Base-by-base conservation (phyloP, 768 basidiomycete species). In the Hypholoma sublateritium region DNA sequence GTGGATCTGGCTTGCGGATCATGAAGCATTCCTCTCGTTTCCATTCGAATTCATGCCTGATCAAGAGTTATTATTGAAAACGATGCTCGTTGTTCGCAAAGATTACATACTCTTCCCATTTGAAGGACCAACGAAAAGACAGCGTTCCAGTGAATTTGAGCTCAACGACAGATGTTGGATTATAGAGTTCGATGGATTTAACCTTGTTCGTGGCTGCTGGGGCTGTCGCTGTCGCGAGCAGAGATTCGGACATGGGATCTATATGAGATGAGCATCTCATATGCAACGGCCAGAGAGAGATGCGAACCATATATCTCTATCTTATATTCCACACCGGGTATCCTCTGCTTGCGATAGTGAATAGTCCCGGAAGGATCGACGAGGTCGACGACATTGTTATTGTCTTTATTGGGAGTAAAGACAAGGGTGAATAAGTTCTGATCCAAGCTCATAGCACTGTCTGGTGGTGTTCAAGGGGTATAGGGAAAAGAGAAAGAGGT, bases 1-100 rank as follows among this genome's bases (percentile, higher is more conserved):
- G 88, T 5, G 92, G 92, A 61, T 94, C 92, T 8, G 91, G 92
- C 67, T 93, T 93, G 19, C 91, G 83, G 42, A 93, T 69, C 70
- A 93, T 83, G 70, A 80, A 93, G 70, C 91, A 93, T 62, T 88
- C 87, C 66, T 92, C 90, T 43, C 88, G 80, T 65, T 84, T 89
- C 91, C 92, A 94, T 65, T 93, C 91, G 59, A 91, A 92, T 42
- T 88, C 84, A 59, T 93, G 87, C 36, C 91, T 93, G 64, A 24
- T 36, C 16, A 25, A 28, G 14, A 32, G 28, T 32, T 32, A 32
- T 32, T 32, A 32, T 32, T 32, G 28, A 5, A 32, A 32, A 32
- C 28, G 28, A 32, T 32, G 28, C 5, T 32, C 28, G 9, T 32
- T 32, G 28, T 32, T 32, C 5, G 28, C 12, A 42, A n/a, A 37